Base-by-base conservation (phyloP, 2,329 filamentous ascomycete genomes). In the Epichloe amarillans region DNA sequence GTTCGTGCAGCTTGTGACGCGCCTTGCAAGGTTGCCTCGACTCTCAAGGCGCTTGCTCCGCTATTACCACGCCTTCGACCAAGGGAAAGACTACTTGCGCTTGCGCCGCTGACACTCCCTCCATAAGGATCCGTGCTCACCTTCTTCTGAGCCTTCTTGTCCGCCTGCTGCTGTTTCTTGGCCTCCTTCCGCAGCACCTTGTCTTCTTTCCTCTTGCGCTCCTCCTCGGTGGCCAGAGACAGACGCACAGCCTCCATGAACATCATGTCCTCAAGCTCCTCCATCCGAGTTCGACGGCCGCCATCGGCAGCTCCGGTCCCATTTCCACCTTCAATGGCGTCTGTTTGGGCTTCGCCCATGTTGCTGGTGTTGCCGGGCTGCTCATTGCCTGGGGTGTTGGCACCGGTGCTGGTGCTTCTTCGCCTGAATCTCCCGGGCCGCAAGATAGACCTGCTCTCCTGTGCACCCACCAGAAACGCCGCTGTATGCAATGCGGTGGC, bases 181-280 rank as follows among this genome's bases (percentile, higher is more conserved):
- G 84, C 83, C 52, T 93, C 86, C 64, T 95, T 96, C 7, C 65
- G 61, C 14, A 64, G 43, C 5, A 61, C 62, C 56, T 70, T 70
- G 40, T 68, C 68, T 53, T 91, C 85, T 62, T 88, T 93, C 45
- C 79, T 84, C 58, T 88, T 86, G n/a, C 91, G 79, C 41, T 97
- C 91, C 61, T 97, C 91, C 64, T 98, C 93, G 1, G 88, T 84
- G 0, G 86, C 89, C n/a, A 98, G 72, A 46, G 89, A 95, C 33
- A 95, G 67, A 39, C 93, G 77, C 46, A 98, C 94, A 0, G 93
- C 93, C 65, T 98, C 93, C 75, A 93, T 88, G 74, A 97, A 89
- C 93, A 98, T 98, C 73, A 98, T 86, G 46, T 95, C 91, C 64
- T 98, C 93, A 0, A 97, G 75, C 58, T 97, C 90, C 21, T 94